Evolutionary conservation across 2,329 filamentous ascomycete genomes (phyloP).

Genomic region (Alternaria sp.): DNA sequence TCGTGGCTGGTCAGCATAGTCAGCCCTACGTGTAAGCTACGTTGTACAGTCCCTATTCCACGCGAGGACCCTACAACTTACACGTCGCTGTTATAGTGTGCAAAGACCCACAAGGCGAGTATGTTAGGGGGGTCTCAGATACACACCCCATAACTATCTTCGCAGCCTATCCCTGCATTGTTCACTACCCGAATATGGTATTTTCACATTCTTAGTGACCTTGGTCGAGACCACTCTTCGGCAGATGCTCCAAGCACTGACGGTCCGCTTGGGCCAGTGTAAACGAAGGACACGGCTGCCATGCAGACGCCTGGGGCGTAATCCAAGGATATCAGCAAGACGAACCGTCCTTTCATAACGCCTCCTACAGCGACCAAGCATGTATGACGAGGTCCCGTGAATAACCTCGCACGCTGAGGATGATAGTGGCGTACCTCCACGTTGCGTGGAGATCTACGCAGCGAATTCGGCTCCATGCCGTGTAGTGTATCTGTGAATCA

Average conservation of each 20-base stretch:
- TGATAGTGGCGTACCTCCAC: not conserved
- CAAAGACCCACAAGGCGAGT: not conserved
- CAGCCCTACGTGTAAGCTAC: constrained; percentile 15
- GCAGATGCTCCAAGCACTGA: constrained; percentile 3
- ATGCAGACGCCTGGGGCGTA: not conserved
- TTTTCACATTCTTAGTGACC: constrained; percentile 8
- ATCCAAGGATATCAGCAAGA: not conserved
- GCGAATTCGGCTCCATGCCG: not conserved
- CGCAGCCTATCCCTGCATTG: constrained; percentile 7
- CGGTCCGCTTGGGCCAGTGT: not conserved
- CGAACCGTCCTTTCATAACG: constrained; percentile 2
- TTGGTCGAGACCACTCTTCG: constrained; percentile 10
- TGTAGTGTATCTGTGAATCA: not conserved
- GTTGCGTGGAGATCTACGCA: not conserved
- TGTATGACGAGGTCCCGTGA: not conserved
- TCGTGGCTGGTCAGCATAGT: constrained; percentile 13
- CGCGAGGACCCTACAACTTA: not conserved
- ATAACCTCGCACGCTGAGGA: not conserved
- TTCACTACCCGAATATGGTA: constrained; percentile 1
- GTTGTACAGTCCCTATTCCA: constrained; percentile 1
- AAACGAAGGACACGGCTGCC: not conserved
- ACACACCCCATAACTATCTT: constrained; percentile 9
- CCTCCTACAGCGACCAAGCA: not conserved
- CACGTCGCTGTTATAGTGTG: not conserved
- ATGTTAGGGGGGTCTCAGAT: constrained; percentile 11